A percentile compares a stretch with the other conserved stretches of the same genome.
These are phyloP conservation scores for Fusarium sp. DNA, from an alignment of 2,329 filamentous ascomycete species.

Conservation along the genomic window DNA sequence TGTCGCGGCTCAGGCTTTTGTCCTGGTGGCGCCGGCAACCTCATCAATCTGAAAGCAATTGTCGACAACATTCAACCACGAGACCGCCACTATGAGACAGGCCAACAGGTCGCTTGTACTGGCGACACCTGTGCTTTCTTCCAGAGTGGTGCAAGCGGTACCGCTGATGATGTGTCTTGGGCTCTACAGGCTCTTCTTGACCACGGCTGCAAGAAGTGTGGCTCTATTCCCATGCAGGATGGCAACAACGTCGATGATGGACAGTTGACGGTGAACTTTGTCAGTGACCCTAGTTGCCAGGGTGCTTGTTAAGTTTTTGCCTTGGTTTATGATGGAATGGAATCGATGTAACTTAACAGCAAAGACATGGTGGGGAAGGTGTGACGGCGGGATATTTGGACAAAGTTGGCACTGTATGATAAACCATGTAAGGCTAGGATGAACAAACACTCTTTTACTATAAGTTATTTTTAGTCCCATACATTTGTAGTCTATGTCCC, in stretches of 20 bases:
- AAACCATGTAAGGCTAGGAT: no score
- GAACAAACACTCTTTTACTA: no score
- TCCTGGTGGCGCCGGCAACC: background rate
- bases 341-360: no score
- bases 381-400: no score
- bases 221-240: background rate
- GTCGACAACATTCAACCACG: background rate
- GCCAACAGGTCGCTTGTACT: background rate
- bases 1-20: slow-evolving; percentile 11
- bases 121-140: slow-evolving; percentile 1
- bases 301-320: no score
- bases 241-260: background rate
- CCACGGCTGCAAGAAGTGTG: background rate
- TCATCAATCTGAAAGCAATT: background rate
- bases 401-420: no score
- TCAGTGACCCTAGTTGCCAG: background rate
- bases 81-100: background rate
- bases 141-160: background rate
- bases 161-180: background rate
- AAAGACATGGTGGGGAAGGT: no score
- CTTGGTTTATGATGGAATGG: no score
- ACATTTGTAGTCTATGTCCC: no score
- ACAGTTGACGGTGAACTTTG: slow-evolving; percentile 1
- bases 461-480: no score
- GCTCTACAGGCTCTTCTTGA: slow-evolving; percentile 1